phyloP scores from a whole-genome alignment of 2,329 filamentous ascomycete genomes.

The Phoma sp. region DNA sequence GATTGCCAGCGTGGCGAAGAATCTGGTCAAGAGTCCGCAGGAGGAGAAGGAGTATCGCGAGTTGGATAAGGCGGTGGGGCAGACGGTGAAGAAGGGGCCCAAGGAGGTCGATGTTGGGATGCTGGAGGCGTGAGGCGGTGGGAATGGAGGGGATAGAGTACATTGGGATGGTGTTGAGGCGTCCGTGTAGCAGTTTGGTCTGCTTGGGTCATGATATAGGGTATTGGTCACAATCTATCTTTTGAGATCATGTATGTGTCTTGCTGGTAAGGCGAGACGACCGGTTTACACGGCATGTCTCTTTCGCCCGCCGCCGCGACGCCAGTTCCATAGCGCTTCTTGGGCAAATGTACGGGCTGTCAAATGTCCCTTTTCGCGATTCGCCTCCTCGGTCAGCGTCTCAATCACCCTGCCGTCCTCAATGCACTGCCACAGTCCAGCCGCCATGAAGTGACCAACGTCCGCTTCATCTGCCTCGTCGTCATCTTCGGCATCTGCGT shows the following conservation, averaged over 20 bases:
- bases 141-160: too few relatives aligned
- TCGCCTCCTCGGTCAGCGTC: constrained; percentile 77
- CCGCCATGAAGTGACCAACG: constrained; percentile 58
- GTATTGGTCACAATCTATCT: too few relatives aligned
- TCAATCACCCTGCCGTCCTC: constrained; percentile 79
- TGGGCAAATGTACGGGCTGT: constrained; percentile 84
- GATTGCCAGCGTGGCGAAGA: constrained; percentile 7
- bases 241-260: too few relatives aligned
- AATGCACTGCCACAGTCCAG: constrained; percentile 82
- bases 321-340: constrained; percentile 89
- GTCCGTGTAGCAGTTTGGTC: too few relatives aligned
- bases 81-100: constrained; percentile 14
- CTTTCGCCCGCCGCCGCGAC: constrained; percentile 70
- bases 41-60: constrained; percentile 13
- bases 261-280: too few relatives aligned
- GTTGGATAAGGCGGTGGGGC: constrained; percentile 10
- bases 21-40: constrained; percentile 9
- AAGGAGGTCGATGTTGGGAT: constrained; percentile 3
- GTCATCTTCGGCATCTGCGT: constrained; percentile 43
- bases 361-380: constrained; percentile 70
- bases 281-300: constrained; percentile 56
- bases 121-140: constrained; percentile 1
- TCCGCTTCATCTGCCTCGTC: constrained; percentile 47
- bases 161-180: too few relatives aligned
- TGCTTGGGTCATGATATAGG: too few relatives aligned